These are phyloP conservation scores for Pythium oligandrum DNA, from an alignment of 352 stramenopile species.

Conservation along the genomic window DNA sequence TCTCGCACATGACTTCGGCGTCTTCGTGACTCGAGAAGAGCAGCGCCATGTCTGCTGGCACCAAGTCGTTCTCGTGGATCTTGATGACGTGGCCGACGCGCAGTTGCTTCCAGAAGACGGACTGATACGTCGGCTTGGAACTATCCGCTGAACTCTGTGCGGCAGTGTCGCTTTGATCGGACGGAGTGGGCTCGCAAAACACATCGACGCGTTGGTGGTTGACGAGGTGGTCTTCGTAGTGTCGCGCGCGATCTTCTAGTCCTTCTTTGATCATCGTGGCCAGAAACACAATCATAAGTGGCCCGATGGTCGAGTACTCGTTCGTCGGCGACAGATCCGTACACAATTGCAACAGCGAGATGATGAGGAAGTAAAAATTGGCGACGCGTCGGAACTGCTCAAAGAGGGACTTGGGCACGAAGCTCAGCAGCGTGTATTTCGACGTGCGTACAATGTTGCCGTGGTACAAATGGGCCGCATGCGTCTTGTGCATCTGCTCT, in stretches of 20 bases:
- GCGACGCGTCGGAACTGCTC: constrained; percentile 95
- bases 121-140: constrained; percentile 35
- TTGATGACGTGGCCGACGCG: constrained; percentile 86
- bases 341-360: constrained; percentile 92
- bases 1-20: constrained; percentile 75
- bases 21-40: constrained; percentile 78
- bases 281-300: constrained; percentile 71
- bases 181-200: constrained; percentile 20
- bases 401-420: constrained; percentile 93
- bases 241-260: constrained; percentile 66
- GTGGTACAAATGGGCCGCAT: constrained; percentile 34
- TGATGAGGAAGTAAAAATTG: constrained; percentile 97
- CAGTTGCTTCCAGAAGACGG: constrained; percentile 80
- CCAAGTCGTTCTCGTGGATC: constrained; percentile 81
- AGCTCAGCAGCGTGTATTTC: constrained; percentile 95
- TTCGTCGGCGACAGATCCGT: constrained; percentile 86
- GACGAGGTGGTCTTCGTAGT: constrained; percentile 68
- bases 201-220: constrained; percentile 62
- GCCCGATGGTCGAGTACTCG: constrained; percentile 82
- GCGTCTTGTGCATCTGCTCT: constrained; percentile 39
- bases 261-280: constrained; percentile 86
- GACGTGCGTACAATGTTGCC: constrained; percentile 75
- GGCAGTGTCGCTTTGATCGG: constrained; percentile 7
- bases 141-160: constrained; percentile 11
- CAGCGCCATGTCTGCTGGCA: constrained; percentile 91